These are phyloP conservation scores for Candida schatavii DNA, from an alignment of 805 yeast species.

Conservation along the genomic window DNA sequence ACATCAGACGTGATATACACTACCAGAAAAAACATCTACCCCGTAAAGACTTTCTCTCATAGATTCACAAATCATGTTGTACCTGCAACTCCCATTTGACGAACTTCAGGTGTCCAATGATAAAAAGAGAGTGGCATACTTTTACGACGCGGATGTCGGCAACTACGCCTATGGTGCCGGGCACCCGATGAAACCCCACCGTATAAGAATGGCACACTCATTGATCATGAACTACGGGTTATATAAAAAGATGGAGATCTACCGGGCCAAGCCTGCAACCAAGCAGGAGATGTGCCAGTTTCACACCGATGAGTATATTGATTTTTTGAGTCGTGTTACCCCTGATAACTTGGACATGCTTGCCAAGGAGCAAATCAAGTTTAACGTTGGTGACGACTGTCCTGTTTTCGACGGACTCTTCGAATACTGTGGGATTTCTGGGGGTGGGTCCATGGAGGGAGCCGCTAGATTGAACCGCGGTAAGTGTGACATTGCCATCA, in stretches of 20 bases:
- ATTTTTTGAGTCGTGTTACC: conserved; percentile 83
- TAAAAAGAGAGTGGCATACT: conserved; percentile 43
- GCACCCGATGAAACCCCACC: conserved; percentile 98
- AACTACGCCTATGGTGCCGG: conserved; percentile 98
- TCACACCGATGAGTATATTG: conserved; percentile 96
- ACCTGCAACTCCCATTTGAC: conserved; percentile 44
- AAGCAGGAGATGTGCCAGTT: conserved; percentile 98
- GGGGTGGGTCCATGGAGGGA: conserved; percentile 95
- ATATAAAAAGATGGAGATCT: conserved; percentile 95
- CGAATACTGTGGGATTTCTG: conserved; percentile 84
- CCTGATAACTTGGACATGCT: conserved; percentile 90
- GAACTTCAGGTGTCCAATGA: conserved; percentile 41
- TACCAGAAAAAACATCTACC: too few species aligned
- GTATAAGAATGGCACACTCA: conserved; percentile 98
- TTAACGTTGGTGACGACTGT: conserved; percentile 96
- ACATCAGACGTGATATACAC: too few species aligned
- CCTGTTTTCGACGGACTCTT: conserved; percentile 95
- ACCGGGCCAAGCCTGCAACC: conserved; percentile 96
- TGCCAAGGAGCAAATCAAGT: conserved; percentile 82
- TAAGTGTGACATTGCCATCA: conserved; percentile 90
- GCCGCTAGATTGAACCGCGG: conserved; percentile 84
- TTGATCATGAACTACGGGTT: conserved; percentile 95
- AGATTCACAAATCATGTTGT: conserved; percentile 22
- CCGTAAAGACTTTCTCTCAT: too few species aligned
- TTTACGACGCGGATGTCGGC: conserved; percentile 78